Evolutionary conservation across 805 yeast genomes (phyloP).

Genomic region (fission yeast (Schizosaccharomyces pombe)): DNA sequence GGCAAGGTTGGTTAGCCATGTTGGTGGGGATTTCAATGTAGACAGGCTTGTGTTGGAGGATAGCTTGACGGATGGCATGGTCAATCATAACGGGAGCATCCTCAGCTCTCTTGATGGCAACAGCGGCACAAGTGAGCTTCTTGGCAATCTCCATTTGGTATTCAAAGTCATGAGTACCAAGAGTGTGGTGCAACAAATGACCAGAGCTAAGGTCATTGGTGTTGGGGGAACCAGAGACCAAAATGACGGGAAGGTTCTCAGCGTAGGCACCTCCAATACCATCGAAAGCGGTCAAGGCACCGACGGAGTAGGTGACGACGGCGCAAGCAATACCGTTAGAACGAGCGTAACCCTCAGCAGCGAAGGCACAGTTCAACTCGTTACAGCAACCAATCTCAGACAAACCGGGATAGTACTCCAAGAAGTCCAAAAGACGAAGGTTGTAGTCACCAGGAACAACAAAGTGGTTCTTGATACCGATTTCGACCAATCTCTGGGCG

Average conservation of each 20-base stretch:
- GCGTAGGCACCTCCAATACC: slow-evolving; percentile 68
- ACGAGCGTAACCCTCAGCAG: slow-evolving; percentile 66
- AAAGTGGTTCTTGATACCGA: slow-evolving; percentile 16
- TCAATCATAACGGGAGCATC: slow-evolving; percentile 46
- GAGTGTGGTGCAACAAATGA: slow-evolving; percentile 46
- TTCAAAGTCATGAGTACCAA: slow-evolving; percentile 52
- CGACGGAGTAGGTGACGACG: slow-evolving; percentile 63
- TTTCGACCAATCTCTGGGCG: slow-evolving; percentile 16
- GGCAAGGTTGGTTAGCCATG: slow-evolving; percentile 15
- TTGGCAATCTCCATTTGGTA: slow-evolving; percentile 53
- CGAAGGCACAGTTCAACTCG: slow-evolving; percentile 60
- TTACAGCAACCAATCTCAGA: slow-evolving; percentile 72
- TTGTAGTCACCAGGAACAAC: slow-evolving; percentile 8
- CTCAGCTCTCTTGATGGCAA: slow-evolving; percentile 34
- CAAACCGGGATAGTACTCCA: slow-evolving; percentile 13
- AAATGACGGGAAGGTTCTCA: slow-evolving; percentile 57
- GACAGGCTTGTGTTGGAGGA: slow-evolving; percentile 47
- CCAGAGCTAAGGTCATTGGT: slow-evolving; percentile 41
- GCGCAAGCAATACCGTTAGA: slow-evolving; percentile 46
- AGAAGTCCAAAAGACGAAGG: slow-evolving; percentile 5
- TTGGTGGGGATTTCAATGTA: slow-evolving; percentile 60
- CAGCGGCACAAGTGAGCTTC: slow-evolving; percentile 40
- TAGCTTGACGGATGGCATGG: slow-evolving; percentile 44
- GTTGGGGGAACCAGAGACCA: slow-evolving; percentile 63
- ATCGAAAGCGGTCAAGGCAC: slow-evolving; percentile 54